A percentile compares a stretch with the other conserved stretches of the same genome.
phyloP scores from a whole-genome alignment of 2,329 filamentous ascomycete species.

The Curvularia spicifera region DNA sequence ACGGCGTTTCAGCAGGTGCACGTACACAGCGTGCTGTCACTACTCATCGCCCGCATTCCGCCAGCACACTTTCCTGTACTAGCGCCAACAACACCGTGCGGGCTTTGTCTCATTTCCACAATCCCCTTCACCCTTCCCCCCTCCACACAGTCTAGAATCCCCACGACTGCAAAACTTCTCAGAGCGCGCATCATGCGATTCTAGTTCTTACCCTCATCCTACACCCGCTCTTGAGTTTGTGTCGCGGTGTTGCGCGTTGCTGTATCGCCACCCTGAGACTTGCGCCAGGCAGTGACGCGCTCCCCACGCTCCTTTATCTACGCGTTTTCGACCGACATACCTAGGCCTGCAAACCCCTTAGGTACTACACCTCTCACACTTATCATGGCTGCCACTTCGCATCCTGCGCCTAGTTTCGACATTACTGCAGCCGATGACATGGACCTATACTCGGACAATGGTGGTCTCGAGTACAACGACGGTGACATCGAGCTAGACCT shows the following conservation, averaged over 20 bases:
- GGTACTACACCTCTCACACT: not conserved
- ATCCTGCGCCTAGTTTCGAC: conserved; percentile 33
- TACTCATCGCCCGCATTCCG: conserved; percentile 9
- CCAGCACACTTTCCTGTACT: conserved; percentile 17
- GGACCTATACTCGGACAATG: conserved; percentile 61
- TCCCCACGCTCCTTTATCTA: conserved; percentile 17
- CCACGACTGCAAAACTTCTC: conserved; percentile 1
- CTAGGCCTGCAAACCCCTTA: conserved; percentile 8
- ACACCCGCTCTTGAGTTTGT: conserved; percentile 3
- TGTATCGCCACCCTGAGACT: conserved; percentile 19
- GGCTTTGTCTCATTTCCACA: conserved; percentile 24
- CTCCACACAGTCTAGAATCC: not conserved
- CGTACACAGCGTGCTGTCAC: conserved; percentile 2
- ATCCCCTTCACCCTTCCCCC: conserved; percentile 9
- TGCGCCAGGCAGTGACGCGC: conserved; percentile 28
- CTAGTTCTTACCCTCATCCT: conserved; percentile 10
- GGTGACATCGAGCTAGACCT: conserved; percentile 67
- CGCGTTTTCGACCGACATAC: conserved; percentile 11
- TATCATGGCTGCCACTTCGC: conserved; percentile 36
- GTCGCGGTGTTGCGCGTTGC: conserved; percentile 7
- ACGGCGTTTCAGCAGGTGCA: not conserved
- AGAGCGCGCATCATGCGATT: conserved; percentile 15
- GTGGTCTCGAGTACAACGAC: conserved; percentile 54
- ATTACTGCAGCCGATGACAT: conserved; percentile 55
- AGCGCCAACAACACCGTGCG: conserved; percentile 20